phyloP scores from a whole-genome alignment of 2,329 filamentous ascomycete genomes.

The Penicillium janthinellum region DNA sequence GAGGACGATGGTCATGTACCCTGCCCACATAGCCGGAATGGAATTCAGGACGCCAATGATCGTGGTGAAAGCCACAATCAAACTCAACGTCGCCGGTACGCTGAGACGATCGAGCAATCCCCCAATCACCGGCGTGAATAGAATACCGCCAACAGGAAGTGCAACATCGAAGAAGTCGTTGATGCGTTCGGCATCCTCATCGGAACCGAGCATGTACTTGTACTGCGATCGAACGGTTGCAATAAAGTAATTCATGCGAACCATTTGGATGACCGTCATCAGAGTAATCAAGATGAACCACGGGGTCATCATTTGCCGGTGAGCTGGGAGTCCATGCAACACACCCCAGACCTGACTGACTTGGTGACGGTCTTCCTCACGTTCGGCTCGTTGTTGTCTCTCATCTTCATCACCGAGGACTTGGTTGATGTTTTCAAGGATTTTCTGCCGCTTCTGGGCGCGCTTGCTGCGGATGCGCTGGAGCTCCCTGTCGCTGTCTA shows the following conservation, averaged over 20 bases:
- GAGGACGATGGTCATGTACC: slow-evolving; percentile 74
- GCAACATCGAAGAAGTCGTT: slow-evolving; percentile 85
- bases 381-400: slow-evolving; percentile 57
- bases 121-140: slow-evolving; percentile 84
- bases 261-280: slow-evolving; percentile 77
- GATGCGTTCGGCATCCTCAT: slow-evolving; percentile 64
- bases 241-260: slow-evolving; percentile 89
- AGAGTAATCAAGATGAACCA: slow-evolving; percentile 86
- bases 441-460: slow-evolving; percentile 60
- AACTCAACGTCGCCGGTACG: slow-evolving; percentile 68
- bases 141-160: slow-evolving; percentile 76
- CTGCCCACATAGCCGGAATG: slow-evolving; percentile 64
- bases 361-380: slow-evolving; percentile 69
- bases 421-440: slow-evolving; percentile 68
- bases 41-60: slow-evolving; percentile 75
- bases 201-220: slow-evolving; percentile 68
- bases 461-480: slow-evolving; percentile 55
- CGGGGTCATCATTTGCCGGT: slow-evolving; percentile 71
- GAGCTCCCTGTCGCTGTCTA: slow-evolving; percentile 53
- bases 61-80: slow-evolving; percentile 72
- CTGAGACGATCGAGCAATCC: slow-evolving; percentile 74
- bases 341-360: slow-evolving; percentile 81
- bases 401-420: slow-evolving; percentile 69
- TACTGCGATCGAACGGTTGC: slow-evolving; percentile 85
- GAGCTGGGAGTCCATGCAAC: slow-evolving; percentile 70